Evolutionary conservation across 1,284 basidiomycete species (phyloP).

Genomic region (Coriolopsis trogii): DNA sequence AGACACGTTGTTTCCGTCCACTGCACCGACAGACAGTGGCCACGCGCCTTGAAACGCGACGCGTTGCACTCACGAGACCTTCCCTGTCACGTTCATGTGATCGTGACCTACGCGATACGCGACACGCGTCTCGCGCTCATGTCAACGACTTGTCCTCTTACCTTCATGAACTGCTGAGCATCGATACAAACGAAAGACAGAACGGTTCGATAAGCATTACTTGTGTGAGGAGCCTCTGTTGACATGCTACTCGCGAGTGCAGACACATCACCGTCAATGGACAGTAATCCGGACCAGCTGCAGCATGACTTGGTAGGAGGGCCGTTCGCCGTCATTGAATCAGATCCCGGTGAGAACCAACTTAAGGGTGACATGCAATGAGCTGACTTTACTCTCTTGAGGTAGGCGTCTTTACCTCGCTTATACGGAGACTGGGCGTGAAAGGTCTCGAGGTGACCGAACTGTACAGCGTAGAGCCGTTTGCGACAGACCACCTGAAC

Average conservation of each 20-base stretch:
- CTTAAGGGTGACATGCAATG: too few relatives aligned
- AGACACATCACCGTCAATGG: background rate
- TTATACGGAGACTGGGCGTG: slow-evolving; percentile 55
- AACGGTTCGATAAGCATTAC: too few relatives aligned
- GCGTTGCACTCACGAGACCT: slow-evolving; percentile 1
- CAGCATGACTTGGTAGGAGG: slow-evolving; percentile 53
- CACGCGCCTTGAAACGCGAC: background rate
- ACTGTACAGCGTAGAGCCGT: slow-evolving; percentile 62
- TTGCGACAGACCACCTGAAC: slow-evolving; percentile 57
- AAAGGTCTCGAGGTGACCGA: slow-evolving; percentile 55
- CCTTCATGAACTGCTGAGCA: too few relatives aligned
- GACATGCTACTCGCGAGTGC: too few relatives aligned
- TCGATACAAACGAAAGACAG: too few relatives aligned
- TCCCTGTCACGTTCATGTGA: slow-evolving; percentile 9
- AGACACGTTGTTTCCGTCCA: background rate
- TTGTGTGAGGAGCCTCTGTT: background rate
- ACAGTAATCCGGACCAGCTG: too few relatives aligned
- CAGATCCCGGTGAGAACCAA: slow-evolving; percentile 51
- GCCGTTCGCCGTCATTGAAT: slow-evolving; percentile 63
- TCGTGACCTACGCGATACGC: slow-evolving; percentile 7
- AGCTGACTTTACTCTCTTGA: too few relatives aligned
- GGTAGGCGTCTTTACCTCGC: slow-evolving; percentile 63
- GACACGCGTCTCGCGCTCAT: too few relatives aligned
- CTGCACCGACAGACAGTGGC: background rate
- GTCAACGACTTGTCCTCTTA: too few relatives aligned